Conservation (phyloP, 352 stramenopile species). For the Pythium scleroteichum region DNA sequence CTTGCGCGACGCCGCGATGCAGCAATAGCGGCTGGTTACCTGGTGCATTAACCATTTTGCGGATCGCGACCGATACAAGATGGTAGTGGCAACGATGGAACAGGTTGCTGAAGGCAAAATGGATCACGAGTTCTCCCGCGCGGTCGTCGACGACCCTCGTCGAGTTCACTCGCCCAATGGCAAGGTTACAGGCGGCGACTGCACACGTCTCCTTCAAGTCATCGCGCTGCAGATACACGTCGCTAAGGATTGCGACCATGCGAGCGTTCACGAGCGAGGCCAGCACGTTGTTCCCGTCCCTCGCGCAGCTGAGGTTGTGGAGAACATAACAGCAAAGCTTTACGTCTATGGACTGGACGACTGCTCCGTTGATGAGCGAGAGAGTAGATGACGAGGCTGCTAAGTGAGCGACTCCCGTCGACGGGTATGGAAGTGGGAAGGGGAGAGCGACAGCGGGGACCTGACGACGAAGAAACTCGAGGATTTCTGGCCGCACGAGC, state of each 20-base stretch:
- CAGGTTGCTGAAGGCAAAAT: conserved; percentile 50
- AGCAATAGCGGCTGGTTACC: conserved; percentile 60
- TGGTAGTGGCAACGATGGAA: conserved; percentile 41
- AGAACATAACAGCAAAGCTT: conserved; percentile 69
- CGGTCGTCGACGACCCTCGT: conserved; percentile 54
- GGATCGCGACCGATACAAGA: conserved; percentile 48
- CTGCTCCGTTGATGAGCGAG: conserved; percentile 7
- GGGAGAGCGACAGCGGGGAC: conserved; percentile 29
- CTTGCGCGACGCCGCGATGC: conserved; percentile 36
- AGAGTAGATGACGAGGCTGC: conserved; percentile 2
- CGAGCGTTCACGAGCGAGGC: conserved; percentile 49
- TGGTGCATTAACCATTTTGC: conserved; percentile 66
- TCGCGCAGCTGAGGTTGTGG: conserved; percentile 71
- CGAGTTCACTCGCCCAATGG: conserved; percentile 68
- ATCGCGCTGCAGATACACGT: conserved; percentile 49
- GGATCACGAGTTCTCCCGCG: conserved; percentile 46
- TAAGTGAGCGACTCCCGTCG: background rate
- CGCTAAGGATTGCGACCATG: conserved; percentile 43
- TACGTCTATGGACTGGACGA: conserved; percentile 23
- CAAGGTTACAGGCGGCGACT: conserved; percentile 64
- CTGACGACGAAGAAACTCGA: conserved; percentile 52
- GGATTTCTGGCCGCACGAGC: conserved; percentile 57
- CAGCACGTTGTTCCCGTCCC: conserved; percentile 28
- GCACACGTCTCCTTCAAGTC: conserved; percentile 59
- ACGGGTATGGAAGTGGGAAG: conserved; percentile 2